phyloP scores from a whole-genome alignment of 2,329 filamentous ascomycete species.

The Nothopassalora personata region DNA sequence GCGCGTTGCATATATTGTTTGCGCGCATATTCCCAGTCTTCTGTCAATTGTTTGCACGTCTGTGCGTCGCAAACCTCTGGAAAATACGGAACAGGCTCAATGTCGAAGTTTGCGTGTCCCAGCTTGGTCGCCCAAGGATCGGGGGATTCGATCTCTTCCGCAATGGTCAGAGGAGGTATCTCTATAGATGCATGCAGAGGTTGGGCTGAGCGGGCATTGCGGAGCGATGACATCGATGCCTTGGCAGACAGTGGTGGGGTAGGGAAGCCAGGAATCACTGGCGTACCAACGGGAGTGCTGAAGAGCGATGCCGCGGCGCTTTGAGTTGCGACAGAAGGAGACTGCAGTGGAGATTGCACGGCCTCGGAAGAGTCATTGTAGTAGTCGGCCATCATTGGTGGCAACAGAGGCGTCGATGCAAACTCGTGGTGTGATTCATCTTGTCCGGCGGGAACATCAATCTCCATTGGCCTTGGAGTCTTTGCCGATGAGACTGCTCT shows the following conservation, averaged over 20 bases:
- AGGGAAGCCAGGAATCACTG: constrained; percentile 46
- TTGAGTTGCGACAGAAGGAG: constrained; percentile 68
- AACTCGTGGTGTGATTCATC: constrained; percentile 51
- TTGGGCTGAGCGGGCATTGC: constrained; percentile 41
- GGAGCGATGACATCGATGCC: constrained; percentile 72
- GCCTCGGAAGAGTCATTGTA: constrained; percentile 49
- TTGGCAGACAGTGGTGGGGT: constrained; percentile 73
- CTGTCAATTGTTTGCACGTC: constrained; percentile 60
- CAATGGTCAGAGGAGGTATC: constrained; percentile 59
- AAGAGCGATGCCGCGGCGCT: constrained; percentile 39
- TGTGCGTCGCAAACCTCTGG: constrained; percentile 56
- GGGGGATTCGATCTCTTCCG: constrained; percentile 20
- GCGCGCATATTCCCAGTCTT: constrained; percentile 77
- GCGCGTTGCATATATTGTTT: constrained; percentile 86
- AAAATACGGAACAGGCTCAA: constrained; percentile 73
- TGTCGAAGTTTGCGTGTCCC: constrained; percentile 90
- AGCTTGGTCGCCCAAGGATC: constrained; percentile 77
- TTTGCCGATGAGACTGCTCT: constrained; percentile 11
- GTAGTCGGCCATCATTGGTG: constrained; percentile 66
- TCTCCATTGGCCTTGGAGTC: constrained; percentile 15
- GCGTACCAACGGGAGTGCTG: constrained; percentile 45
- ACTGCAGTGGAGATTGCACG: constrained; percentile 77
- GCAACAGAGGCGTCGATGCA: constrained; percentile 77
- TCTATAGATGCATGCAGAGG: constrained; percentile 49
- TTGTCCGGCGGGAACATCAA: constrained; percentile 35